These are phyloP conservation scores for Rhynchospora tenuis DNA, from an alignment of 176 grass and related monocot species.

Conservation along the genomic window DNA sequence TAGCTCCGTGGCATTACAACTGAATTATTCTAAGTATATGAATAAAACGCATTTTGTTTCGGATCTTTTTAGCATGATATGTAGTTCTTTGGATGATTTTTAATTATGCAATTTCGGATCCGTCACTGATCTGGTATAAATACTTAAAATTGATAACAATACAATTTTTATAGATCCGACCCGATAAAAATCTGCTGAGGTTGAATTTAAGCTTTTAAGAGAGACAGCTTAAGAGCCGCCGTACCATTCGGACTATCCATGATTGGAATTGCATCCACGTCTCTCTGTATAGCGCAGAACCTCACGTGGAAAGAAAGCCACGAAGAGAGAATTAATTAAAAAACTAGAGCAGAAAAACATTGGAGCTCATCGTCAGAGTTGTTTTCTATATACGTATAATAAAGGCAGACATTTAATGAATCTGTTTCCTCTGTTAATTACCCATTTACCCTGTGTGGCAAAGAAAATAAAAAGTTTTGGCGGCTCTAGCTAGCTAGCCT, in stretches of 20 bases:
- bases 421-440: background rate
- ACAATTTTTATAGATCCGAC: background rate
- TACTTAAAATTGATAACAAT: no score
- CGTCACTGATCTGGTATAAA: no score
- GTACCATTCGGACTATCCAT: background rate
- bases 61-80: no score
- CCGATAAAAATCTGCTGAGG: background rate
- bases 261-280: background rate
- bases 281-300: background rate
- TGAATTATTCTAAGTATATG: no score
- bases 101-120: no score
- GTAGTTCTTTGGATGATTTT: no score
- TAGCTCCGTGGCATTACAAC: no score
- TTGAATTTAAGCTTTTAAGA: background rate
- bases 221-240: background rate
- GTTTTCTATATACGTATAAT: background rate
- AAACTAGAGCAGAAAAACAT: background rate
- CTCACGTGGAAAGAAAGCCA: background rate
- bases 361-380: background rate
- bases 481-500: background rate
- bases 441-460: background rate
- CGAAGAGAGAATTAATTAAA: no score
- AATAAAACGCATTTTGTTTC: no score
- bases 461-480: background rate
- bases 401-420: background rate